These are phyloP conservation scores for Nasturtium officinale DNA, from an alignment of 345 rosid genomes.

Conservation along the genomic window DNA sequence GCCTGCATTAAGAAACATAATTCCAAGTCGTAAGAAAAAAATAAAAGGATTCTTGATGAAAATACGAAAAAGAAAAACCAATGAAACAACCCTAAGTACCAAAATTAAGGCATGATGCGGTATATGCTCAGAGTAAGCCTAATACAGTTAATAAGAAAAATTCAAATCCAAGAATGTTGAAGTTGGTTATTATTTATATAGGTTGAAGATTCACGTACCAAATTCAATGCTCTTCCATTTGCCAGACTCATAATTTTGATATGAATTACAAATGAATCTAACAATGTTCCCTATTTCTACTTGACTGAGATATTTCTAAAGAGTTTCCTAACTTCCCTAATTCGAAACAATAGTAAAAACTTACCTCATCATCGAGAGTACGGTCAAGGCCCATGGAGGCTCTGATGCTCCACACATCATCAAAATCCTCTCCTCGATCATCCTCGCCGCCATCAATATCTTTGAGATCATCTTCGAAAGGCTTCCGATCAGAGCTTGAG, in stretches of 20 bases:
- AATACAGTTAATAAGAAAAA: not conserved
- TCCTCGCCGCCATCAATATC: conserved; percentile 37
- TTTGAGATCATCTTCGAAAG: conserved; percentile 41
- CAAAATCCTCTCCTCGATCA: conserved; percentile 40
- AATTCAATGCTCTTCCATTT: not conserved
- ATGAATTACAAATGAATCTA: not conserved
- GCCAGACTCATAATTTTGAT: not conserved
- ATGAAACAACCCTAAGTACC: not conserved
- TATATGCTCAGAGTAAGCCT: not conserved
- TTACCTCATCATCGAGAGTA: conserved; percentile 86
- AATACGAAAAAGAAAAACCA: not conserved
- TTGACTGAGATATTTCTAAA: too few relatives aligned
- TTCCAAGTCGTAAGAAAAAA: not conserved
- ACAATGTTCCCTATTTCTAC: too few relatives aligned
- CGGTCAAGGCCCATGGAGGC: conserved; percentile 74
- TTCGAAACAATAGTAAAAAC: not conserved
- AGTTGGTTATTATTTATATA: not conserved
- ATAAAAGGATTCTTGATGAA: not conserved
- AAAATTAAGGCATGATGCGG: not conserved
- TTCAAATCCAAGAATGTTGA: not conserved
- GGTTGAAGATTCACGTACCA: not conserved
- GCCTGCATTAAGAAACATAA: conserved; percentile 50
- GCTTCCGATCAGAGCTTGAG: conserved; percentile 24
- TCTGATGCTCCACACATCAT: conserved; percentile 73
- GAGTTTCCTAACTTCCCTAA: not conserved